Evolutionary conservation across 1,284 basidiomycete species (phyloP), one percentile per base, ranked within the genome.

Genomic region (Sanghuangporus baumii): DNA sequence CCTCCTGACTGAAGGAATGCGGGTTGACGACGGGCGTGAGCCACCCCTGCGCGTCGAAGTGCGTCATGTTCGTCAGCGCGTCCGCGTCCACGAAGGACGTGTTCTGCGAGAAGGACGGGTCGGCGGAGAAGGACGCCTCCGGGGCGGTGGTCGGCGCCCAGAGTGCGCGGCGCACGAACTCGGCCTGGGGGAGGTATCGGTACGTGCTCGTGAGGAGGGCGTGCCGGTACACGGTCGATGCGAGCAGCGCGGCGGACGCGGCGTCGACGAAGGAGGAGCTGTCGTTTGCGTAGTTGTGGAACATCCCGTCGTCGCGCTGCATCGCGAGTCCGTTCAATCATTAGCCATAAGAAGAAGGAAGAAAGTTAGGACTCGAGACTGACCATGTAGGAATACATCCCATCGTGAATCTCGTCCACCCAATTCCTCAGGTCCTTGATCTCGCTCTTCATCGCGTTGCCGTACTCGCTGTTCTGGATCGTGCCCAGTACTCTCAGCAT

Each of bases 401-500:
- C 90, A n/a, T 71, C 72, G 60, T 93, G 83, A 59, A 94, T 89
- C 72, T 93, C 90, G 23, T 76, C 72, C 6, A 86, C 78, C 93
- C 93, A 94, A 6, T 71, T 70, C 3, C 75, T 74, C 11, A 95
- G 78, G 66, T 93, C 83, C 0, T 72, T 75, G 65, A 85, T 82
- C 72, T 93, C 77, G 23, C 68, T 71, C 57, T 77, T 69, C 69
- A 93, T 77, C 1, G 74, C 69, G 20, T 74, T 71, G 1, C 80
- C 75, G 63, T 78, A 89, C 54, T 79, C 74, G 1, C 89, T 90
- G 60, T 85, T 78, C 66, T 82, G 75, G 61, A 94, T 87, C 4
- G 90, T 92, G 0, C 83, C 87, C 1, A 89, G 76, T 0, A 94
- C 91, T n/a, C 92, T 85, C 4, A 91, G 77, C 81, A 94, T 94